Base-by-base conservation (phyloP, 2,329 filamentous ascomycete genomes). In the Neonectria faginata region DNA sequence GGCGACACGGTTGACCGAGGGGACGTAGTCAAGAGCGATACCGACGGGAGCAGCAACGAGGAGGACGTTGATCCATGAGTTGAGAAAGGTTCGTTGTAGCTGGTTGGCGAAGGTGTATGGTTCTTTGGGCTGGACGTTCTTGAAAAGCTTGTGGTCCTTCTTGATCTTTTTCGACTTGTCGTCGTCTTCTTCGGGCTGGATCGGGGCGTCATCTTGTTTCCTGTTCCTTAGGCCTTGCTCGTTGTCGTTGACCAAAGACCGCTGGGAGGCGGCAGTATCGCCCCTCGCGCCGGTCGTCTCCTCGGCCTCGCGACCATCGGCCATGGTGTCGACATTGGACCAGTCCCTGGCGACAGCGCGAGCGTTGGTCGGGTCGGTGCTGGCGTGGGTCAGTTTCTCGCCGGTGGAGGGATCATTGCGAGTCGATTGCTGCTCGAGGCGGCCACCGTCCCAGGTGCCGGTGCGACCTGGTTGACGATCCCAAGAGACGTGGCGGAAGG, bases 51-150 rank as follows among this genome's bases (percentile, higher is more conserved):
- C 93, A 22, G 90, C 89, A 16, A 97, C 57, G 22, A 97, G 82
- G 27, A 97, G 81, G 25, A 97, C 75, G 75, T 97, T 97, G 81
- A 97, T 91, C 88, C 92, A 97, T 0, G 92, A 96, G 73, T 88
- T 90, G 69, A 97, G 87, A 3, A 97, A 72, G 0, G 93, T 94
- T 18, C 91, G 88, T 70, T 89, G 88, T 53, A 94, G 78, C 78
- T 94, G 92, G 72, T 90, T 89, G 64, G 80, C 80, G 9, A 87
- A 73, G 0, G 89, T 91, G 64, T 87, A 91, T 2, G 85, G 83
- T 62, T 81, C 79, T 69, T 85, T 85, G 11, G 84, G 83, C n/a
- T 82, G 66, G 18, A 86, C 73, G 33, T 82, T 75, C 41, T 81
- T 82, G 73, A 86, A 80, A 29, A 86, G 67, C 8, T 78, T 71